Base-by-base conservation (phyloP, 495 filamentous ascomycete genomes). In the Penicilliopsis zonata region DNA sequence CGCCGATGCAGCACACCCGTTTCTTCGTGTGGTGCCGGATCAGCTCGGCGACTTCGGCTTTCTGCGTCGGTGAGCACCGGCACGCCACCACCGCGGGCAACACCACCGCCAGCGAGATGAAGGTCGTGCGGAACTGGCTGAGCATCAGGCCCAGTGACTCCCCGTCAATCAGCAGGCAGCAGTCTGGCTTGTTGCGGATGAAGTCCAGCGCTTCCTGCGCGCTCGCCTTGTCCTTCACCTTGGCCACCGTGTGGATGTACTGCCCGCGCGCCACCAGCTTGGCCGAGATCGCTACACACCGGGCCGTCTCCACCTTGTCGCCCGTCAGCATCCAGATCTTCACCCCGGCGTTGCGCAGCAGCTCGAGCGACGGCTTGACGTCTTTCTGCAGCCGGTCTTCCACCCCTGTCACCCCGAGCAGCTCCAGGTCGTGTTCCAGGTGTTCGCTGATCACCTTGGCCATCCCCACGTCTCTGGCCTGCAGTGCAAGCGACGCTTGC, bases 321-420 rank as follows among this genome's bases (percentile, higher is more conserved):
- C 92, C 92, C 0, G 92, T 99, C 45, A 99, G 63, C 92, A 99
- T 99, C 92, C 92, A 99, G 34, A 96, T 94, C 58, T 94, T 95
- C 50, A 99, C 84, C n/a, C 92, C 92, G 6, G 92, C 92, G 50
- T 99, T 96, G 37, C 92, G 82, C 26, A 99, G 75, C 9, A 96
- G 69, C 48, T 99, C 92, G 5, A 99, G 69, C 1, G 82, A 88
- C 3, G 87, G 80, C 48, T 95, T 96, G 47, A 99, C 92, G 57
- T 94, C 85, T 33, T 74, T 73, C 51, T 99, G 92, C 14, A 99
- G 65, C 39, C 92, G 92, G 52, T 99, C 92, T 52, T 99, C 92
- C 1, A 99, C 92, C 34, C 92, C 92, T 1, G 92, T 99, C 9
- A 99, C 87, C 9, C 92, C 92, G 2, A 95, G 70, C 13, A 99